Conservation (phyloP, 2,329 filamentous ascomycete species). For the Penicillium olsonii region DNA sequence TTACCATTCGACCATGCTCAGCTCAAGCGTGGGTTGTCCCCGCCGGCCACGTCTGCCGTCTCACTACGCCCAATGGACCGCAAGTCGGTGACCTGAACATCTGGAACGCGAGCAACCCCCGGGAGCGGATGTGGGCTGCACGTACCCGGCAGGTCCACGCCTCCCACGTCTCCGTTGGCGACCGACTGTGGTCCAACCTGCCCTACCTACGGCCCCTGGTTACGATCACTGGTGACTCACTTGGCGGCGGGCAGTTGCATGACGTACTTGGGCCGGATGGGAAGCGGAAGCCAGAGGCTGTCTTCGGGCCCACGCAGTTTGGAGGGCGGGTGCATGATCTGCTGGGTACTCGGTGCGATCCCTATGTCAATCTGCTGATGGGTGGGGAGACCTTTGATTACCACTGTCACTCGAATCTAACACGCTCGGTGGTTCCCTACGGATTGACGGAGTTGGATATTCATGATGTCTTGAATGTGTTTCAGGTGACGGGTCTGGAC, state of each 20-base stretch:
- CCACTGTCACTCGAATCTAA: conserved; percentile 82
- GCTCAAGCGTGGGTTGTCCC: conserved; percentile 72
- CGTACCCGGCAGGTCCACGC: conserved; percentile 77
- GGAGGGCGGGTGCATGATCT: conserved; percentile 75
- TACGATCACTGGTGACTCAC: conserved; percentile 69
- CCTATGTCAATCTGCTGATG: conserved; percentile 76
- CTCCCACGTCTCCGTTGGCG: conserved; percentile 69
- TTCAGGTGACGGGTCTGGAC: conserved; percentile 80
- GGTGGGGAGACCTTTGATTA: conserved; percentile 72
- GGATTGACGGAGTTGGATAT: conserved; percentile 73
- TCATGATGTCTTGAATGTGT: conserved; percentile 83
- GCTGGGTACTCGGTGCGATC: conserved; percentile 79
- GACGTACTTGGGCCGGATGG: conserved; percentile 39
- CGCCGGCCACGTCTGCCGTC: conserved; percentile 67
- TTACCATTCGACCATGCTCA: conserved; percentile 71
- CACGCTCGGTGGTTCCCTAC: conserved; percentile 67
- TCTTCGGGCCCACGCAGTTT: conserved; percentile 49
- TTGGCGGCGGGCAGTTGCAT: conserved; percentile 47
- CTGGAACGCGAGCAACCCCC: conserved; percentile 74
- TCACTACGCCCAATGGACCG: conserved; percentile 74
- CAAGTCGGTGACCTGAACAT: conserved; percentile 85
- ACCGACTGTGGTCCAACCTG: conserved; percentile 75
- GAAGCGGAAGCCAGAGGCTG: conserved; percentile 40
- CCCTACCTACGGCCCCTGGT: conserved; percentile 75
- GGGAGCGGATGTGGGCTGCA: conserved; percentile 79